Base-by-base conservation (phyloP, 495 filamentous ascomycete genomes). In the Diplogelasinospora grovesii region DNA sequence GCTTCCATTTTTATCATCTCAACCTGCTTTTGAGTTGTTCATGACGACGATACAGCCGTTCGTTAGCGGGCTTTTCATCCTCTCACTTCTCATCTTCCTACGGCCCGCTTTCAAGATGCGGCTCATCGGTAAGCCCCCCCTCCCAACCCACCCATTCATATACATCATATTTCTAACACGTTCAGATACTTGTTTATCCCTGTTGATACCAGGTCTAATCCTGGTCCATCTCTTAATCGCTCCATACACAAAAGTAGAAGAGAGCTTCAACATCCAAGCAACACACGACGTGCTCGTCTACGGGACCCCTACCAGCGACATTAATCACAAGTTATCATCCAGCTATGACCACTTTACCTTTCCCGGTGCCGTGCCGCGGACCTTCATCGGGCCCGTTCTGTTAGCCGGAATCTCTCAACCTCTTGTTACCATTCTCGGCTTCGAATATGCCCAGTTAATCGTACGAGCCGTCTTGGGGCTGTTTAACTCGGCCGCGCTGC, bases 161-260 rank as follows among this genome's bases (percentile, higher is more conserved):
- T 11, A 8, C 8, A 24, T 13, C 14, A n/a, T n/a, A n/a, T n/a
- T n/a, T n/a, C n/a, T n/a, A n/a, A n/a, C n/a, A n/a, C n/a, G n/a
- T n/a, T n/a, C n/a, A n/a, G n/a, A n/a, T n/a, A n/a, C n/a, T n/a
- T n/a, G n/a, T n/a, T n/a, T 82, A 27, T 65, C 61, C 11, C 57
- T 75, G 41, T 61, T 76, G 21, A 74, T 94, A 42, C 82, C 84
- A 2, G 47, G 59, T 2, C 57, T 87, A 24, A 75, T 95, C 48
- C 56, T 89, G 14, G 35, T 86, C 19, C 90, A 99, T 60, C 75
- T 95, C 35, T 44, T 79, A 40, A 61, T 77, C 7, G 80, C 93
- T 11, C 93, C 92, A 1, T 96, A 92, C 67, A 96, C 93, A 34
- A 99, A 99, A 63, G 93, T 99, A 40, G 92, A 99, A 58, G 92